Evolutionary conservation across 2,329 filamentous ascomycete genomes (phyloP).

Genomic region (Chaetoscypha palmicola): DNA sequence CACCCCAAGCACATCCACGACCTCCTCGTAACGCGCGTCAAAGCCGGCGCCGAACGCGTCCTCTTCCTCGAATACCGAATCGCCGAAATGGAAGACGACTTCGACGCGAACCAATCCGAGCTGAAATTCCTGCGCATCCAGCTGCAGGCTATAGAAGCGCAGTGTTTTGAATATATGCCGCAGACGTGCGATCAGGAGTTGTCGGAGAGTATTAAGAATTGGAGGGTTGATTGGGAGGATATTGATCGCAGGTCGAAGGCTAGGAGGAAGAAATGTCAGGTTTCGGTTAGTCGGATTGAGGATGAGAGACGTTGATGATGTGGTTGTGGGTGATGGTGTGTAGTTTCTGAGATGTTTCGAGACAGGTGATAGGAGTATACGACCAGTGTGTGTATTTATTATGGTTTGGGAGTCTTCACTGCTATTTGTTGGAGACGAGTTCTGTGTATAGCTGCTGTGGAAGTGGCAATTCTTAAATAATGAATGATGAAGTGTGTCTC

Average conservation of each 20-base stretch:
- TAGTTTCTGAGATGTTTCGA: too few species aligned
- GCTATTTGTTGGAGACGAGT: too few species aligned
- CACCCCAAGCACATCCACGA: slow-evolving; percentile 50
- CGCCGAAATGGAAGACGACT: slow-evolving; percentile 49
- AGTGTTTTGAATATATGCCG: slow-evolving; percentile 42
- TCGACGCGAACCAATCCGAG: slow-evolving; percentile 51
- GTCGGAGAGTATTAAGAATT: slow-evolving; percentile 50
- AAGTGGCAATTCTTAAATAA: too few species aligned
- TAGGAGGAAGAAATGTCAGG: slow-evolving; percentile 17
- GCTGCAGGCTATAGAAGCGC: slow-evolving; percentile 55
- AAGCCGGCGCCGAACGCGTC: slow-evolving; percentile 51
- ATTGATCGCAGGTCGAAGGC: slow-evolving; percentile 38
- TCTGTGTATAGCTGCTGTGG: too few species aligned
- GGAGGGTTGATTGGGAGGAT: slow-evolving; percentile 53
- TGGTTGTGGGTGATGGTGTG: too few species aligned
- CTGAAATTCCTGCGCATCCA: slow-evolving; percentile 55
- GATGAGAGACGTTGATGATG: too few species aligned
- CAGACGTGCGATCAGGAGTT: slow-evolving; percentile 48
- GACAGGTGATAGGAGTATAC: too few species aligned
- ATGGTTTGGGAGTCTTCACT: too few species aligned
- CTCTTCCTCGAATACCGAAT: slow-evolving; percentile 53
- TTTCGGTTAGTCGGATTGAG: background rate
- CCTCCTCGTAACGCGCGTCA: slow-evolving; percentile 50
- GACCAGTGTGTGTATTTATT: too few species aligned
- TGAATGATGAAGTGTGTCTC: too few species aligned